Evolutionary conservation across 179 eudicot species (phyloP), one percentile per base, ranked within the genome.

Genomic region (Amaranthus tricolor): DNA sequence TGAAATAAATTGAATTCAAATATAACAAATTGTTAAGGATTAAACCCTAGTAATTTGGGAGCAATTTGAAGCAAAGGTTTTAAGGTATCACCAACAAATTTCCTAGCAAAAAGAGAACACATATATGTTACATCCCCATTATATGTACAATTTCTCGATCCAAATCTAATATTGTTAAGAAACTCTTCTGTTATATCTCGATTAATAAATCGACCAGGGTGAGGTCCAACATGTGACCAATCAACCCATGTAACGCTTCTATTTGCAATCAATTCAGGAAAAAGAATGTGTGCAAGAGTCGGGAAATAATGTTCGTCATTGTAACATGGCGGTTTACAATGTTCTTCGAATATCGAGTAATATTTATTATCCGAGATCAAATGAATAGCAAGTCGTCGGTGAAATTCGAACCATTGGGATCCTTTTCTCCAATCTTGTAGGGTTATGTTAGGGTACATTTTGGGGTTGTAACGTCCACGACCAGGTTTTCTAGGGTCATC

Each of bases 221-320:
- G 93, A 43, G 93, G 54, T 12, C 91, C 91, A 0, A 61, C 70
- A 31, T 69, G 79, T 0, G 87, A 81, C 93, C 96, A 91, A 77
- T 86, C 87, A 14, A 84, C 87, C 85, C 82, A 85, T n/a, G 93
- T 89, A 44, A 89, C 12, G 20, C 82, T 82, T 21, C 82, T 45
- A 11, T 86, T 87, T 2, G 89, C 69, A 12, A 73, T 82, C 67
- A 69, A 53, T 0, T 51, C 55, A 6, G 88, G 85, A 48, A 66
- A 79, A 1, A 69, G 48, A 31, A 84, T 83, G 56, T 81, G 72
- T 66, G 79, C 88, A 14, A 88, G 53, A 0, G 91, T 90, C 19
- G 94, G 87, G 6, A 89, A 75, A 57, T 91, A 91, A 76, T 90
- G 90, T 69, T 91, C 94, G 16, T 91, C 97, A 7, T 69, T 85